Conservation (phyloP, 78 protist genomes). For the Diacronema lutheri region DNA sequence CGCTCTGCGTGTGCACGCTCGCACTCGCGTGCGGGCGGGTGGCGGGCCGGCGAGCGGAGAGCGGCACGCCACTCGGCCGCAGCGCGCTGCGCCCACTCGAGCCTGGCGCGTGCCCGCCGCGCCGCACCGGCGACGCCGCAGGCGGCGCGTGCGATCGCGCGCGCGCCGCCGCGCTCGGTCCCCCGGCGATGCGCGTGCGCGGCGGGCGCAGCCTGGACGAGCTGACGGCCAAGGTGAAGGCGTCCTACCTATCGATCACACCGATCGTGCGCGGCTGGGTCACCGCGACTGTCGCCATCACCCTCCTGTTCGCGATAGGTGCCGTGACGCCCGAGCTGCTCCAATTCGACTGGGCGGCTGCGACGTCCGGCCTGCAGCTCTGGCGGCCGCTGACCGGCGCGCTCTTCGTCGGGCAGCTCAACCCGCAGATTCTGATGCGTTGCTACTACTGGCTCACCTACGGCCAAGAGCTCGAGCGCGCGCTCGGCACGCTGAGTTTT, state of each 20-base stretch:
- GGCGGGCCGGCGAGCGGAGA: no score
- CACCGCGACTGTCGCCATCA: neutral
- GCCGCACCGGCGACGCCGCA: no score
- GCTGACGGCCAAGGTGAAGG: no score
- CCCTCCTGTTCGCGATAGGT: neutral
- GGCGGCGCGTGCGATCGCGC: no score
- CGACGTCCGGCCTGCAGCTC: neutral
- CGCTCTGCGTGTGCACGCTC: no score
- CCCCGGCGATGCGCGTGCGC: no score
- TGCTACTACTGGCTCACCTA: neutral
- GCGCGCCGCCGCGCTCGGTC: no score
- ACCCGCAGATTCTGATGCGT: neutral
- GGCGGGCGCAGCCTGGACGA: no score
- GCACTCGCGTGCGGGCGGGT: no score
- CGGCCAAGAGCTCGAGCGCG: neutral
- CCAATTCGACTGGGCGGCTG: neutral
- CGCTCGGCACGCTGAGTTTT: neutral
- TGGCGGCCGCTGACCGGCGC: constrained; percentile 19
- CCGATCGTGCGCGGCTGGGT: neutral
- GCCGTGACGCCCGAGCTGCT: neutral
- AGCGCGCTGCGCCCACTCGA: no score
- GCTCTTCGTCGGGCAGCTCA: neutral
- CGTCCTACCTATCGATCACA: neutral
- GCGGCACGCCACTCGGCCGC: no score
- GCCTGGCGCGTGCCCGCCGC: no score